Base-by-base conservation (phyloP, 805 yeast species). In the Barnettozyma siamensis region DNA sequence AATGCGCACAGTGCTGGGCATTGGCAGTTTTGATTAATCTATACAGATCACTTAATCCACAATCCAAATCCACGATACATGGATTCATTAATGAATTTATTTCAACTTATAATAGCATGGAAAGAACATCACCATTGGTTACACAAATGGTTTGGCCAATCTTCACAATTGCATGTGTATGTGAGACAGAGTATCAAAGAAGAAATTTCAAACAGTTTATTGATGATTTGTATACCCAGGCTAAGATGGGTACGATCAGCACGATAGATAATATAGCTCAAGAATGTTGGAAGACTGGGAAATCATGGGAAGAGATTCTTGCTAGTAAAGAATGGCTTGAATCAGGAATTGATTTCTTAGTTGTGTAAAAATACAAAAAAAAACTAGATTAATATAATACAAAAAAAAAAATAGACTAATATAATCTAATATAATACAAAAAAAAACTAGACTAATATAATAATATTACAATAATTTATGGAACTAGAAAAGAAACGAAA, bases 71-170 rank as follows among this genome's bases (percentile, higher is more conserved):
- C 18, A 43, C 48, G 8, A 63, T 70, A 13, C 55, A 49, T 50
- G 64, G 55, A 30, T 57, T 50, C 52, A 67, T 53, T 31, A 57
- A 57, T 21, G 82, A 76, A 50, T 76, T 76, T 49, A 67, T 75
- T 5, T 59, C 64, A 11, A 66, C 68, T 9, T 75, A 76, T 48
- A 62, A 64, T 1, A 58, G 73, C 0, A 60, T 76, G 67, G 67
- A 72, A 15, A 55, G 70, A 2, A 51, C 54, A 5, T 66, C 75
- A 2, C 77, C 80, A 1, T 57, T 69, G 16, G 70, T 73, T 5
- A 75, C 80, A 5, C 82, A 76, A 49, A 76, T 76, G 81, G 80
- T 76, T 5, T 76, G 81, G 81, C 82, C 82, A 0, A 62, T 76
- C 2, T 74, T 71, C 50, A 72, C 72, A 13, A 60, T 76, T 31